These are phyloP conservation scores for Priceomyces medius DNA, from an alignment of 805 yeast genomes.

Conservation along the genomic window DNA sequence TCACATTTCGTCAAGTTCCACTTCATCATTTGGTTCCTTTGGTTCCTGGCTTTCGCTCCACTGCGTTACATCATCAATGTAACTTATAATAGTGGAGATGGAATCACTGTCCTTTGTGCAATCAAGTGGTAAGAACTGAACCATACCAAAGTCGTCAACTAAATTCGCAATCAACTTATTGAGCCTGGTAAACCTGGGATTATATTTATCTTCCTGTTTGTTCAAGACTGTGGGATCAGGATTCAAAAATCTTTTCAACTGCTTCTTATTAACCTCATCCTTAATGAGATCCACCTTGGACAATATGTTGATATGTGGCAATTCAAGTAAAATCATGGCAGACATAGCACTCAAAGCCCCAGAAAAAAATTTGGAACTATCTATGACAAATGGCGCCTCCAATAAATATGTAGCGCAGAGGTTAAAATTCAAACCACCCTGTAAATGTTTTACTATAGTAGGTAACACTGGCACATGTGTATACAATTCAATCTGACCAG, in stretches of 20 bases:
- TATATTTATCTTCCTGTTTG: constrained; percentile 46
- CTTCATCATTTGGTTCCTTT: constrained; percentile 85
- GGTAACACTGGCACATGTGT: constrained; percentile 95
- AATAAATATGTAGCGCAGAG: constrained; percentile 89
- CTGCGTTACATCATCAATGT: constrained; percentile 95
- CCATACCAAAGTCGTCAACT: constrained; percentile 98
- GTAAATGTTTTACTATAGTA: constrained; percentile 79
- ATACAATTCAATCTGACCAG: constrained; percentile 94
- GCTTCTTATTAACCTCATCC: constrained; percentile 71
- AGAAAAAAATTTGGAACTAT: constrained; percentile 86
- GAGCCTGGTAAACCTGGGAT: constrained; percentile 64
- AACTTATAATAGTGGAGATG: constrained; percentile 79
- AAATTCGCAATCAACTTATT: constrained; percentile 83
- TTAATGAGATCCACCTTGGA: constrained; percentile 85
- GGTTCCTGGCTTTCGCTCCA: constrained; percentile 98
- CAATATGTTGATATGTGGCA: constrained; percentile 90
- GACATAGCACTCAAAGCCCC: constrained; percentile 98
- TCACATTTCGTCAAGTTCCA: constrained; percentile 52
- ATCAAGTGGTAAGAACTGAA: constrained; percentile 89
- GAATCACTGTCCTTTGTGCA: constrained; percentile 65
- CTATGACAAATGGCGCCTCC: constrained; percentile 93
- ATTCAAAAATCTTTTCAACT: constrained; percentile 77
- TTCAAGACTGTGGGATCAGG: constrained; percentile 84
- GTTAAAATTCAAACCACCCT: constrained; percentile 74
- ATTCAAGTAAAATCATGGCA: constrained; percentile 91